Percentiles rank a stretch among this genome's conserved stretches.
phyloP scores from a whole-genome alignment of 345 rosid species.

The Excoecaria agallocha region DNA sequence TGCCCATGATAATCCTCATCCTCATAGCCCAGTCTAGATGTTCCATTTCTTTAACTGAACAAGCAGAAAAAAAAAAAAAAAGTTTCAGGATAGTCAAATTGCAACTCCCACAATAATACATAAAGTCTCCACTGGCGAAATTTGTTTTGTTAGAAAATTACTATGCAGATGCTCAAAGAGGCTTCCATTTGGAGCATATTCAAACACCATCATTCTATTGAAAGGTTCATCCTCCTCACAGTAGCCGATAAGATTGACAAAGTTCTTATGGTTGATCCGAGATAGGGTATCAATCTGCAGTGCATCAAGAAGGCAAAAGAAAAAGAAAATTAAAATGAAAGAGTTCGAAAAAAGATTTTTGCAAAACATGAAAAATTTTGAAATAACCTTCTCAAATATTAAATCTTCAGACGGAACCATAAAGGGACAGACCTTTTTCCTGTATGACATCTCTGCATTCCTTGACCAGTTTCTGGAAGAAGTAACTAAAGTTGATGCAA shows the following conservation, averaged over 20 bases:
- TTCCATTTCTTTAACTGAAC: slow-evolving; percentile 74
- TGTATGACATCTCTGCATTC: slow-evolving; percentile 59
- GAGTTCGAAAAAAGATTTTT: not conserved
- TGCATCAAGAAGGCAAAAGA: not conserved
- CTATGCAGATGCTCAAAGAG: slow-evolving; percentile 89
- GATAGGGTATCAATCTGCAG: slow-evolving; percentile 72
- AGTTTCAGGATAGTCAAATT: slow-evolving; percentile 11
- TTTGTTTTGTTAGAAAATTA: slow-evolving; percentile 28
- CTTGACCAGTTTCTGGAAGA: slow-evolving; percentile 66
- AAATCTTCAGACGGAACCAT: not conserved
- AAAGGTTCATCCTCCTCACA: slow-evolving; percentile 91
- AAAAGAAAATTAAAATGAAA: not conserved
- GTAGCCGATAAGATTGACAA: slow-evolving; percentile 80
- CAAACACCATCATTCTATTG: slow-evolving; percentile 95
- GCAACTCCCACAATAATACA: too few species aligned
- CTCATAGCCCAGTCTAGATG: slow-evolving; percentile 91
- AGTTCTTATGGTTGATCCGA: slow-evolving; percentile 85
- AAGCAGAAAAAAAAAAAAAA: slow-evolving; percentile 9
- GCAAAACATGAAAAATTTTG: not conserved
- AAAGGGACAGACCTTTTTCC: slow-evolving; percentile 55
- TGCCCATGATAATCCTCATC: slow-evolving; percentile 87
- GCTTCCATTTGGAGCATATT: slow-evolving; percentile 90
- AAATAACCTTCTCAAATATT: too few species aligned
- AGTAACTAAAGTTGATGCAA: slow-evolving; percentile 48
- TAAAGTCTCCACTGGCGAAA: too few species aligned